Base-by-base conservation (phyloP, 1,139 yeast species). In the Sugiyamaella paludigena region DNA sequence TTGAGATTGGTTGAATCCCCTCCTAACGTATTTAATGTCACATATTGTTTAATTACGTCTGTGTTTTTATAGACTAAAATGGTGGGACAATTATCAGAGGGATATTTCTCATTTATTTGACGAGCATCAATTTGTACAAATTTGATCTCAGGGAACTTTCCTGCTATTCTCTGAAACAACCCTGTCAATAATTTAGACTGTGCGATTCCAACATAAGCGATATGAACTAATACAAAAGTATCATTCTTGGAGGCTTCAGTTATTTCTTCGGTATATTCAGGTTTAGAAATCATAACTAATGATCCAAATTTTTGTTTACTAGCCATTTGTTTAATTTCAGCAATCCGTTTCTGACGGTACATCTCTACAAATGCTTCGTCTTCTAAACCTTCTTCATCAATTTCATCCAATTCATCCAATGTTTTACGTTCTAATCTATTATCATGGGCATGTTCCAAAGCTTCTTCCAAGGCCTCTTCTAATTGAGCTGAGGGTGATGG, bases 51-150 rank as follows among this genome's bases (percentile, higher is more conserved):
- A 28, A 83, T 70, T 7, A 91, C 92, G 53, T 87, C 80, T 16
- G 83, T 83, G 50, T 87, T 79, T 61, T 79, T 79, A 66, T 92
- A 92, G 1, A 94, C 78, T 41, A 92, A 75, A 16, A 92, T 72
- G 0, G 98, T 94, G 1, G 99, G 99, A 60, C 96, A 86, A 68
- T 87, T 91, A 36, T 78, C 67, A 29, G 87, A 91, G 0, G 98
- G 97, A 65, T 91, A 92, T 63, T 84, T 82, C 61, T 91, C 98
- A 55, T 91, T 86, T 51, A 96, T 95, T 66, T 96, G 81, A 54
- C 80, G 77, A 16, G 87, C 96, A 11, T 87, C 85, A 45, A 92
- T 92, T 58, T 92, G 96, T 39, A 91, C 92, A 63, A 92, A 84
- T 68, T 92, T 92, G 60, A 92, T 70, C 60, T 92, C 96, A n/a